Evolutionary conservation across 371 early-diverging fungal genomes (phyloP).

Genomic region (Zancudomyces culisetae): DNA sequence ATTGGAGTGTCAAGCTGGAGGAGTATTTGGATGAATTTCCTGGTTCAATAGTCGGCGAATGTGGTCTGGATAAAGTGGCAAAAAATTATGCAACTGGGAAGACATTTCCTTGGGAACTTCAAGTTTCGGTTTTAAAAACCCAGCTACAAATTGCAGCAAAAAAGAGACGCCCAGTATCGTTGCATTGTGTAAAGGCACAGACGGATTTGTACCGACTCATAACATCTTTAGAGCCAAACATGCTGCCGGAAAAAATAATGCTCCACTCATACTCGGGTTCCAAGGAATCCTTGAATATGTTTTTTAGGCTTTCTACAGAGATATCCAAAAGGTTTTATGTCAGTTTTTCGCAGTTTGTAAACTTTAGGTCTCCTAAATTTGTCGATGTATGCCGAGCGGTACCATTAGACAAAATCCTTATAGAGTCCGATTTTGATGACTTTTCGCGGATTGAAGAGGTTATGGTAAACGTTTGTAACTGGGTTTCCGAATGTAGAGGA

Average conservation of each 20-base stretch:
- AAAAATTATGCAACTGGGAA: slow-evolving; percentile 26
- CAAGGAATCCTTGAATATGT: slow-evolving; percentile 40
- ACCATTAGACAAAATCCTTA: slow-evolving; percentile 52
- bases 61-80: slow-evolving; percentile 63
- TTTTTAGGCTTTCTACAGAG: slow-evolving; percentile 32
- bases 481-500: slow-evolving; percentile 42
- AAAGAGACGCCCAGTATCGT: slow-evolving; percentile 41
- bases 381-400: slow-evolving; percentile 22
- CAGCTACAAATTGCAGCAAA: slow-evolving; percentile 55
- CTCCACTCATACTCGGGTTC: slow-evolving; percentile 75
- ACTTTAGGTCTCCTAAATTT: slow-evolving; percentile 24
- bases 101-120: slow-evolving; percentile 38
- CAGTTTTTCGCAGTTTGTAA: slow-evolving; percentile 27
- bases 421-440: slow-evolving; percentile 65
- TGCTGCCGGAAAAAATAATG: slow-evolving; percentile 46
- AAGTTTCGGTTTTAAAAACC: slow-evolving; percentile 36
- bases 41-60: slow-evolving; percentile 44
- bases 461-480: slow-evolving; percentile 32
- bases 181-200: slow-evolving; percentile 71
- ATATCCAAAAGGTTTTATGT: slow-evolving; percentile 30
- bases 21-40: slow-evolving; percentile 5
- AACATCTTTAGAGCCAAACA: slow-evolving; percentile 8
- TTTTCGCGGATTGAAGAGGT: slow-evolving; percentile 30
- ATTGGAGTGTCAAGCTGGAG: slow-evolving; percentile 14
- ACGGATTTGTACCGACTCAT: slow-evolving; percentile 41